Evolutionary conservation across 805 yeast species (phyloP), one percentile per base, ranked within the genome.

Genomic region (Dipodascus albidus): DNA sequence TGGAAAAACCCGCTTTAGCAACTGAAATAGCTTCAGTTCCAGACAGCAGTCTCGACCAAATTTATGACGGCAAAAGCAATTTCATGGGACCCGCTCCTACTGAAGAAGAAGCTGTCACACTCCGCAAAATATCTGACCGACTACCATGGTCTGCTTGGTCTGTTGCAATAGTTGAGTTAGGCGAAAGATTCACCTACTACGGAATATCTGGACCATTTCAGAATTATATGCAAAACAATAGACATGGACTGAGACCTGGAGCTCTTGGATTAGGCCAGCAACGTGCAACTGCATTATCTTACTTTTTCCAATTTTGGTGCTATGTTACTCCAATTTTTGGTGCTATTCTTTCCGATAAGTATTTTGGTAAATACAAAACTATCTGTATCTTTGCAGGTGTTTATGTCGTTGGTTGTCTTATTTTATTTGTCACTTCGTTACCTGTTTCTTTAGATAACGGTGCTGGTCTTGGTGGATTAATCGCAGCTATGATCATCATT

Each of bases 231-330:
- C 86, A 83, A 66, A 41, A 49, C 27, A 23, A 50, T 33, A 48
- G 54, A 49, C 49, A 49, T 15, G 31, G 60, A 61, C 50, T 74
- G 65, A 65, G 68, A 62, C 59, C 76, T 62, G 76, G 87, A 66
- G 80, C 82, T 9, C 73, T 85, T 56, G 75, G 76, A 48, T 72
- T 83, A 60, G 81, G 83, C 53, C 71, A 77, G 54, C 74, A 74
- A 55, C 79, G 81, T 58, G 87, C 93, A 24, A 81, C 85, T 41
- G 89, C 85, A 31, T 73, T 85, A 57, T 77, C 86, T 17, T 80
- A 84, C 65, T 80, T 85, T 62, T 81, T 85, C 74, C 87, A 83
- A 64, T 86, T 86, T 65, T 82, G 89, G 85, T 83, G 89, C 64
- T 85, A 85, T 66, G 74, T 85, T 50, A 83, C 90, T 48, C 95